These are phyloP conservation scores for Vararia minispora DNA, from an alignment of 768 basidiomycete species.

Conservation along the genomic window DNA sequence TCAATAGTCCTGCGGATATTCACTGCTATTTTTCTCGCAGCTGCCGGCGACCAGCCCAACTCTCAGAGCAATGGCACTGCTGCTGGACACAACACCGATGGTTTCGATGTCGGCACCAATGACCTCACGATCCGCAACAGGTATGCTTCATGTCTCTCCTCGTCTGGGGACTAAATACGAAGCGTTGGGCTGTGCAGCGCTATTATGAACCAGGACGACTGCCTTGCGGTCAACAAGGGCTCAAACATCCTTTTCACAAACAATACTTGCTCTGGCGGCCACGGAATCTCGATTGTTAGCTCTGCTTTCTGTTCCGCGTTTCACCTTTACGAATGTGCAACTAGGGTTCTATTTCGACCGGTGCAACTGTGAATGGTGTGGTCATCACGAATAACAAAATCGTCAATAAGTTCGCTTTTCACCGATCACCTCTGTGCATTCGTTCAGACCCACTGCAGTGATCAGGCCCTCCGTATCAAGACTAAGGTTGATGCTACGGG, in stretches of 20 bases:
- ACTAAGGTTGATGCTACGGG: constrained; percentile 32
- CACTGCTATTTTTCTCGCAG: constrained; percentile 19
- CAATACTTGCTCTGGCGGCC: constrained; percentile 43
- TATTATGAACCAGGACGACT: constrained; percentile 35
- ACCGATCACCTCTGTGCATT: background rate
- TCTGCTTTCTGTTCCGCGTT: too few relatives aligned
- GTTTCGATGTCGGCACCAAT: constrained; percentile 18
- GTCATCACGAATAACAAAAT: constrained; percentile 40
- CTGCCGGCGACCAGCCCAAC: constrained; percentile 40
- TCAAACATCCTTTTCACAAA: constrained; percentile 27
- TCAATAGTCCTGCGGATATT: too few relatives aligned
- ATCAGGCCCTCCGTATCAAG: constrained; percentile 53
- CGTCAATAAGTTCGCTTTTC: constrained; percentile 32
- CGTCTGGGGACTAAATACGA: too few relatives aligned
- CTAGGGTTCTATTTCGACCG: constrained; percentile 43
- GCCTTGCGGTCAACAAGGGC: constrained; percentile 39
- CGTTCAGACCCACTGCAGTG: constrained; percentile 22
- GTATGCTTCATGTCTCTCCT: constrained; percentile 1
- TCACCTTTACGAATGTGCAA: background rate
- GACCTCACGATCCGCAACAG: constrained; percentile 19
- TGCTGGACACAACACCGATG: constrained; percentile 33
- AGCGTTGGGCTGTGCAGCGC: constrained; percentile 8
- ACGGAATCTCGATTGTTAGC: constrained; percentile 46
- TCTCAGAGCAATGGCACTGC: constrained; percentile 34
- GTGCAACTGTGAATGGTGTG: constrained; percentile 34